These are phyloP conservation scores for Artemisia princeps DNA, from an alignment of 140 eudicot genomes.

Conservation along the genomic window DNA sequence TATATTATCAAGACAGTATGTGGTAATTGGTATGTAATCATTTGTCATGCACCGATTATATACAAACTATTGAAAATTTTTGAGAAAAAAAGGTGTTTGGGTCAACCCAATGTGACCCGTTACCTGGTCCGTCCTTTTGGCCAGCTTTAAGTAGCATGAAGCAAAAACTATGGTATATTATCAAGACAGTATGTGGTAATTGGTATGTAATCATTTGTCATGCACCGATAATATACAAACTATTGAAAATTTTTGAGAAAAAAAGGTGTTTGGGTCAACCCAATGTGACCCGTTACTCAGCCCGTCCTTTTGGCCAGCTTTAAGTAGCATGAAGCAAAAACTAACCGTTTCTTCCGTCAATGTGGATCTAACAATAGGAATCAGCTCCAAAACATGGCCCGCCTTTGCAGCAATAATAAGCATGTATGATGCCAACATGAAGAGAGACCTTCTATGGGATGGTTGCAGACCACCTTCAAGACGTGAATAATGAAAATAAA, in stretches of 20 bases:
- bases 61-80: too few relatives aligned
- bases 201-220: too few relatives aligned
- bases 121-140: background rate
- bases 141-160: conserved; percentile 10
- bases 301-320: background rate
- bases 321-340: conserved; percentile 14
- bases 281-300: too few relatives aligned
- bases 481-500: conserved; percentile 6
- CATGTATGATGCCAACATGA: conserved; percentile 62
- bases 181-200: too few relatives aligned
- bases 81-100: too few relatives aligned
- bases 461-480: conserved; percentile 58
- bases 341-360: conserved; percentile 50
- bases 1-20: too few relatives aligned
- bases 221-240: too few relatives aligned
- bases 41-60: too few relatives aligned
- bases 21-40: too few relatives aligned
- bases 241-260: too few relatives aligned
- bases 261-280: too few relatives aligned
- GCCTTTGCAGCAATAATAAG: conserved; percentile 58
- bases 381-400: conserved; percentile 49
- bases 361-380: conserved; percentile 53
- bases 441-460: conserved; percentile 64
- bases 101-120: too few relatives aligned
- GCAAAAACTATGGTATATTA: conserved; percentile 4